These are phyloP conservation scores for Mycena metata DNA, from an alignment of 768 basidiomycete genomes.

Conservation along the genomic window DNA sequence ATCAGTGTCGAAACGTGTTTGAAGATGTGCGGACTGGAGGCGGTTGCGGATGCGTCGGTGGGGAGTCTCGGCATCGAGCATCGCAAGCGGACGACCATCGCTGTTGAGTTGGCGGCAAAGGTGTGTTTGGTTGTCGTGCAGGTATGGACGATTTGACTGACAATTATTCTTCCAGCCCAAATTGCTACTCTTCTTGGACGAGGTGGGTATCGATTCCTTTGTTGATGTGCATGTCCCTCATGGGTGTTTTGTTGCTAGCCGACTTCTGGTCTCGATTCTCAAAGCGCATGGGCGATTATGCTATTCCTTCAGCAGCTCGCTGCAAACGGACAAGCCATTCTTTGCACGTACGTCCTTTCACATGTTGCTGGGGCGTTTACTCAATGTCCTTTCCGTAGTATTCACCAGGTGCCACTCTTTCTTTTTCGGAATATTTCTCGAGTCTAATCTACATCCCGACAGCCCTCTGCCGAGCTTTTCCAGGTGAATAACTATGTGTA, in stretches of 20 bases:
- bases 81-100: constrained; percentile 85
- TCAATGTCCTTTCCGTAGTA: constrained; percentile 47
- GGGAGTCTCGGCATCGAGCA: constrained; percentile 78
- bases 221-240: constrained; percentile 38
- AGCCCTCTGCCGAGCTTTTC: constrained; percentile 88
- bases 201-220: constrained; percentile 22
- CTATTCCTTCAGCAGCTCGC: constrained; percentile 82
- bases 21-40: constrained; percentile 75
- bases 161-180: constrained; percentile 6
- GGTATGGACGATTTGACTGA: background rate
- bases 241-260: constrained; percentile 59
- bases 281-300: constrained; percentile 88
- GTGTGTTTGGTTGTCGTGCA: constrained; percentile 28
- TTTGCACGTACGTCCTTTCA: constrained; percentile 79
- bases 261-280: constrained; percentile 89
- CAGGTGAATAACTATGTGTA: constrained; percentile 51
- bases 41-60: constrained; percentile 76
- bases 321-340: constrained; percentile 85
- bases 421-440: background rate
- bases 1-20: constrained; percentile 63
- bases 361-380: background rate
- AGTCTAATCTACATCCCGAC: background rate
- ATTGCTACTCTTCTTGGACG: constrained; percentile 38
- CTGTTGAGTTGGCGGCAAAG: constrained; percentile 48
- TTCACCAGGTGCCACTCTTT: constrained; percentile 54